Evolutionary conservation across 345 rosid genomes (phyloP), one percentile per base, ranked within the genome.

Genomic region (Rhodamnia rubescens): DNA sequence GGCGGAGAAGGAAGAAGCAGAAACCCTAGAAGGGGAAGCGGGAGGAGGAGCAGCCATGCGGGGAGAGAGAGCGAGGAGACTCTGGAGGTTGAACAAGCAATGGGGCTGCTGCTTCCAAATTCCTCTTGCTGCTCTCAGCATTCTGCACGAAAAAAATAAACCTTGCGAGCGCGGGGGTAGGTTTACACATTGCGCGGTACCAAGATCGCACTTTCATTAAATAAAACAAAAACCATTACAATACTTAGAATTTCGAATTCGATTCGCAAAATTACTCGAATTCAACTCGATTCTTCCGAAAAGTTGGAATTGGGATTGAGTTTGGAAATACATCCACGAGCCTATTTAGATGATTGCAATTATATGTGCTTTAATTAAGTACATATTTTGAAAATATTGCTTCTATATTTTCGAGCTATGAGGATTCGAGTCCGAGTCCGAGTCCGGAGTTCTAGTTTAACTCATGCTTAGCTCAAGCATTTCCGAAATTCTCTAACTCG

Each of bases 1-100:
- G 64, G 95, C 85, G 47, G 91, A 89, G 90, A 87, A 90, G 50
- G 93, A 78, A 44, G 94, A 91, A 22, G 97, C 93, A 86, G 92
- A 92, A 90, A 92, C 97, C 89, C 89, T 87, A 87, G 75, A 64
- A 32, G 75, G 75, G 1, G 75, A 64, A 20, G 44, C 24, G 24
- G 56, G 8, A 20, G 89, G 22, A 59, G 88, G 69, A 52, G 83
- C 81, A n/a, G 84, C 54, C 44, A 82, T 74, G 85, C 90, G 87
- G 86, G 91, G 87, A 47, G 54, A 59, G 40, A 57, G 51, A 26
- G 42, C 54, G 21, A 89, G 91, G 85, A 18, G 26, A 22, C 20
- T 50, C 11, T 7, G 26, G 87, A 40, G 54, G 86, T 21, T 42
- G 61, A 36, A 83, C 26, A 58, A 29, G 61, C 59, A 6, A 80